Conservation (phyloP, 345 rosid genomes). For the Eucalyptus melliodora region DNA sequence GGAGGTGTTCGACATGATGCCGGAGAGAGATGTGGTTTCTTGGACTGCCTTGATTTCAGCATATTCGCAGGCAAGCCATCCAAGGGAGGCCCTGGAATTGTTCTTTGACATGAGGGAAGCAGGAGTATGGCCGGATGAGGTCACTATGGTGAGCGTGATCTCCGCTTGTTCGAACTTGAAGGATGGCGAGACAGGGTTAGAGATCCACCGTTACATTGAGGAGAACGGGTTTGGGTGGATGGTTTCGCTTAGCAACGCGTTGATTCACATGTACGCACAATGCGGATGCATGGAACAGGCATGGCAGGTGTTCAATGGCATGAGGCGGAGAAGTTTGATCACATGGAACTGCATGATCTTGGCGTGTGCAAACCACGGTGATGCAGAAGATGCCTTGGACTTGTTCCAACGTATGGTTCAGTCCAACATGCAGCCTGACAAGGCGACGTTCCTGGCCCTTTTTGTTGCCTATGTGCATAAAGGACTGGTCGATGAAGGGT, state of each 20-base stretch:
- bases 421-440: slow-evolving; percentile 6
- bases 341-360: slow-evolving; percentile 23
- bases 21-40: slow-evolving; percentile 4
- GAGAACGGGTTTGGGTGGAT: slow-evolving; percentile 15
- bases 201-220: slow-evolving; percentile 6
- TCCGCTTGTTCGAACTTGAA: neutral
- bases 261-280: slow-evolving; percentile 21
- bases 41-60: slow-evolving; percentile 15
- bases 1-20: slow-evolving; percentile 11
- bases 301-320: slow-evolving; percentile 11
- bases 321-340: slow-evolving; percentile 10
- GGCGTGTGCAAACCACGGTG: slow-evolving; percentile 13
- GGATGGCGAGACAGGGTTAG: neutral
- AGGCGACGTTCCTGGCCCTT: slow-evolving; percentile 7
- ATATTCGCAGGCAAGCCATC: neutral
- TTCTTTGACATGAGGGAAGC: neutral
- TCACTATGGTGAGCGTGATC: slow-evolving; percentile 10
- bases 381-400: neutral
- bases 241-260: slow-evolving; percentile 17
- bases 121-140: slow-evolving; percentile 5
- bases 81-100: slow-evolving; percentile 3
- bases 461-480: slow-evolving; percentile 4
- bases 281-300: slow-evolving; percentile 11
- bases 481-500: slow-evolving; percentile 18
- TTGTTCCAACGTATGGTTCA: slow-evolving; percentile 4